A percentile compares a stretch with the other conserved stretches of the same genome.
Evolutionary conservation across 805 yeast genomes (phyloP).

Genomic region (Sporopachydermia quercuum): DNA sequence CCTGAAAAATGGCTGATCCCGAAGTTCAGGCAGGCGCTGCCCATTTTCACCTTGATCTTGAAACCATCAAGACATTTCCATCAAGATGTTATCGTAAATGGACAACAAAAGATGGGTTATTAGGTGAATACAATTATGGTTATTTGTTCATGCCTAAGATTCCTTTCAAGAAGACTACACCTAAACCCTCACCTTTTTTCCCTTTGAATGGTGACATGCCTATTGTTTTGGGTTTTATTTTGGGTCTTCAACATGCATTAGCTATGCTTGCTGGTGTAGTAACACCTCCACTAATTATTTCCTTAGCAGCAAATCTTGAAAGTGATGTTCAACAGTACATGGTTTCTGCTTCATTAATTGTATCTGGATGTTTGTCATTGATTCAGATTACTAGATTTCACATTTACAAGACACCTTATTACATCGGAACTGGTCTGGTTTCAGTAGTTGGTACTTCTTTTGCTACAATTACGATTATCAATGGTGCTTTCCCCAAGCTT

Average conservation of each 20-base stretch:
- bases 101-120: slow-evolving; percentile 63
- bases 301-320: slow-evolving; percentile 44
- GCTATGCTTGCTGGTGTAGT: slow-evolving; percentile 90
- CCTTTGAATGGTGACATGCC: slow-evolving; percentile 75
- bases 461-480: slow-evolving; percentile 72
- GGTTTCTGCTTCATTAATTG: slow-evolving; percentile 60
- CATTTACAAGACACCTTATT: slow-evolving; percentile 58
- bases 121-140: slow-evolving; percentile 81
- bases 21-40: background rate
- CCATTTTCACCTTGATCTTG: background rate
- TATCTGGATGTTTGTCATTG: slow-evolving; percentile 52
- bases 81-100: slow-evolving; percentile 22
- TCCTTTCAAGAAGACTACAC: slow-evolving; percentile 41
- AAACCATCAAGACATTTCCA: background rate
- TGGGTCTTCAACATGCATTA: slow-evolving; percentile 79
- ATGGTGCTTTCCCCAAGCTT: slow-evolving; percentile 68
- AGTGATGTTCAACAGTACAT: slow-evolving; percentile 38
- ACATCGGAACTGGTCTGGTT: slow-evolving; percentile 74
- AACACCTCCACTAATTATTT: slow-evolving; percentile 67
- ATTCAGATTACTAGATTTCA: slow-evolving; percentile 75
- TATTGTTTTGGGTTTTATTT: slow-evolving; percentile 51
- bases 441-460: slow-evolving; percentile 89
- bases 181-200: slow-evolving; percentile 65
- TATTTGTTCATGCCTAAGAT: slow-evolving; percentile 67
- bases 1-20: slow-evolving; percentile 1